These are phyloP conservation scores for Hypoxylon trugodes DNA, from an alignment of 495 filamentous ascomycete genomes.

Conservation along the genomic window DNA sequence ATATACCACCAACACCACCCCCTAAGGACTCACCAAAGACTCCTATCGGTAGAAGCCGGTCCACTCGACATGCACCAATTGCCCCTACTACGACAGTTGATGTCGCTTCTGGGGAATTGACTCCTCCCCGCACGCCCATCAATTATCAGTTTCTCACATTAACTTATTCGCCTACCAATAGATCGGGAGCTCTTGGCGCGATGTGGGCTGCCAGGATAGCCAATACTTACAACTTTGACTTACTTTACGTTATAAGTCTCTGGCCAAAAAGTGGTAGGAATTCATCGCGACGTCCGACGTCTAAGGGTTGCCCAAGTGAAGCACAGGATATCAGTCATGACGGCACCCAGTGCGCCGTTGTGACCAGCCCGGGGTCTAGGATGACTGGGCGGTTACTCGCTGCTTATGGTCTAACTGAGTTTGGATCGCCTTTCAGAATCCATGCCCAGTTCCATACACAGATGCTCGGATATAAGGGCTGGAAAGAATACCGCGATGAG, in stretches of 20 bases:
- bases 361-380: constrained; percentile 6
- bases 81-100: constrained; percentile 42
- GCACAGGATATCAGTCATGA: background rate
- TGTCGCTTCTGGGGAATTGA: constrained; percentile 23
- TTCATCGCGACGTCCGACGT: background rate
- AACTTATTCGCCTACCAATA: constrained; percentile 16
- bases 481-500: constrained; percentile 54
- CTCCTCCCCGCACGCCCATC: constrained; percentile 29
- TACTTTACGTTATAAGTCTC: constrained; percentile 55
- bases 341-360: background rate
- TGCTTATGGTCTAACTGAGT: constrained; percentile 49
- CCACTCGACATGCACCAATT: constrained; percentile 30
- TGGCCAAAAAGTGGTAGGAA: constrained; percentile 44
- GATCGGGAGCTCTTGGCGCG: constrained; percentile 36
- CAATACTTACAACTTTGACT: constrained; percentile 49
- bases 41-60: constrained; percentile 45
- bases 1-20: constrained; percentile 31
- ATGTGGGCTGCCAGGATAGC: constrained; percentile 54
- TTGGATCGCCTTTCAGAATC: constrained; percentile 50
- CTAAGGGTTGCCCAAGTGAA: background rate
- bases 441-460: constrained; percentile 48
- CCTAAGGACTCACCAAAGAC: constrained; percentile 28
- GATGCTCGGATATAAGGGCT: constrained; percentile 47
- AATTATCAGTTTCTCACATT: constrained; percentile 33
- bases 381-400: constrained; percentile 52